These are phyloP conservation scores for Xylaria cubensis DNA, from an alignment of 495 filamentous ascomycete species.

Conservation along the genomic window DNA sequence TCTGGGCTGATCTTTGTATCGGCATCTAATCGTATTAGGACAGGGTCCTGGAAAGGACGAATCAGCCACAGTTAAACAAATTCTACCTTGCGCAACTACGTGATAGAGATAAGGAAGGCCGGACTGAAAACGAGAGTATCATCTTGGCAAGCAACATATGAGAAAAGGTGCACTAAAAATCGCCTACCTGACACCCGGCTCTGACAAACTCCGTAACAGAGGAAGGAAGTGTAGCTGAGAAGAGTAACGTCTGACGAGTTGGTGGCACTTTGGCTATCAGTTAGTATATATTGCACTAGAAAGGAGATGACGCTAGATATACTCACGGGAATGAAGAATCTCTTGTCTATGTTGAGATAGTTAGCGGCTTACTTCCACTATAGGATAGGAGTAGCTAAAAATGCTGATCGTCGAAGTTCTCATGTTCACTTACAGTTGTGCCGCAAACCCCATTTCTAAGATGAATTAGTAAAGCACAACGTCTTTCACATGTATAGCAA, in stretches of 20 bases:
- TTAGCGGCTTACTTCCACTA: background rate
- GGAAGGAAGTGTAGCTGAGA: slow-evolving; percentile 92
- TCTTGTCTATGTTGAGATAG: slow-evolving; percentile 58
- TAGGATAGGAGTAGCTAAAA: background rate
- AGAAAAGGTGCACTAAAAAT: background rate
- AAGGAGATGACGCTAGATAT: background rate
- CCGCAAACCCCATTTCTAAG: slow-evolving; percentile 87
- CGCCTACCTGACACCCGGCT: slow-evolving; percentile 61
- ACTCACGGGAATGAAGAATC: slow-evolving; percentile 74
- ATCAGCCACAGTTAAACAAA: background rate
- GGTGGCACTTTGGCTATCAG: slow-evolving; percentile 59
- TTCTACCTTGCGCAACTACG: background rate
- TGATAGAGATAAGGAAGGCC: background rate
- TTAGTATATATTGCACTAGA: background rate
- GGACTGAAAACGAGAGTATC: background rate
- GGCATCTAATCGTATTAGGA: slow-evolving; percentile 82
- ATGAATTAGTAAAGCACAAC: background rate
- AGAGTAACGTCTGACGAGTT: slow-evolving; percentile 87
- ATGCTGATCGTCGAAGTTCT: background rate
- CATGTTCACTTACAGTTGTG: slow-evolving; percentile 64
- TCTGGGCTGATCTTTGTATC: slow-evolving; percentile 96
- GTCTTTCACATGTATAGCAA: background rate
- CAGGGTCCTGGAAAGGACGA: slow-evolving; percentile 75
- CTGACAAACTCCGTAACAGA: slow-evolving; percentile 94
- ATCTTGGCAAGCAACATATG: background rate